Evolutionary conservation across 2,329 filamentous ascomycete genomes (phyloP).

Genomic region (Fusarium sublunatum): DNA sequence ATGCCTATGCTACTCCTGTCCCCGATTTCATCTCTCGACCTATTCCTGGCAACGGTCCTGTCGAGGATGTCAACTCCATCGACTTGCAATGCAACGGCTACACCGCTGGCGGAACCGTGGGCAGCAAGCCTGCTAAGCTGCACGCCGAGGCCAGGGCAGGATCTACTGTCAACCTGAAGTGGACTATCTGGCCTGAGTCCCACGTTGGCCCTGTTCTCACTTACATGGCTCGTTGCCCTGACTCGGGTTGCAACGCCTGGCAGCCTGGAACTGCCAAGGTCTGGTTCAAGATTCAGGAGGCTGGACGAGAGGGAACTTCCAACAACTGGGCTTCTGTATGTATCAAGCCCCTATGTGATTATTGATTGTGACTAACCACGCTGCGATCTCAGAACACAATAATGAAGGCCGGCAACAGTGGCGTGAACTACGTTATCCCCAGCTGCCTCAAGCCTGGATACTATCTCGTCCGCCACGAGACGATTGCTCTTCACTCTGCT

Average conservation of each 20-base stretch:
- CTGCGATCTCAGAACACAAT: constrained; percentile 50
- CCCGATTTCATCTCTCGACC: constrained; percentile 67
- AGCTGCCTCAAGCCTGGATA: constrained; percentile 63
- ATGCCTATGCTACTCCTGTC: constrained; percentile 57
- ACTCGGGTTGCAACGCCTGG: constrained; percentile 61
- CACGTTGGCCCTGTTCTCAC: constrained; percentile 67
- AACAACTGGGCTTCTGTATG: constrained; percentile 59
- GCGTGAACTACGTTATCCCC: constrained; percentile 65
- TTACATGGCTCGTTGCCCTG: constrained; percentile 70
- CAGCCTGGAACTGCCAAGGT: constrained; percentile 59
- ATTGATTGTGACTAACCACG: neutral
- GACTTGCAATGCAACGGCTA: constrained; percentile 69
- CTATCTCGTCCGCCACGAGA: constrained; percentile 69
- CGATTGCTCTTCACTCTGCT: constrained; percentile 64
- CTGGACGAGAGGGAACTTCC: constrained; percentile 61
- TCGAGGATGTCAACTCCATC: constrained; percentile 62
- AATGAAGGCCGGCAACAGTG: constrained; percentile 58
- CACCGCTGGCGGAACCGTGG: constrained; percentile 59
- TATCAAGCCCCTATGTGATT: neutral
- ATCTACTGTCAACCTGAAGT: constrained; percentile 63
- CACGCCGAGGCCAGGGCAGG: constrained; percentile 66
- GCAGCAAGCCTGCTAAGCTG: constrained; percentile 63
- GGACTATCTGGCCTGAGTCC: constrained; percentile 64
- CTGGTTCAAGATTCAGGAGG: constrained; percentile 68
- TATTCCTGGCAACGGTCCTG: constrained; percentile 68